Evolutionary conservation across 2,329 filamentous ascomycete species (phyloP).

Genomic region (Juglanconis oblonga): DNA sequence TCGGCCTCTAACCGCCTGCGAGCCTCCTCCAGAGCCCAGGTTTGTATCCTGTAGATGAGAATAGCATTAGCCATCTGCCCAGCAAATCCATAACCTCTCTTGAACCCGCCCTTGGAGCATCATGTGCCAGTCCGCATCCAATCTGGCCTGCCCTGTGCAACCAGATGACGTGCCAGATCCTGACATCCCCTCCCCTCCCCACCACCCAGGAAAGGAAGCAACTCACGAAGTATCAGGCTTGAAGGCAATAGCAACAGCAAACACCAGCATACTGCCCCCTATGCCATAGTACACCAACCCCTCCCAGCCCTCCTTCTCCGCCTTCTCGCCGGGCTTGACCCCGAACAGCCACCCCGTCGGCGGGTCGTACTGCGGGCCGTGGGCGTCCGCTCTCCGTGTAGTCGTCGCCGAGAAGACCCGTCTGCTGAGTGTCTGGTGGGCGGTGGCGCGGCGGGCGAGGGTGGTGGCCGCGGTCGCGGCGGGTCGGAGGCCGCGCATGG

Average conservation of each 20-base stretch:
- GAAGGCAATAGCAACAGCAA: slow-evolving; percentile 81
- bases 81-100: not conserved
- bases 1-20: slow-evolving; percentile 92
- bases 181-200: too few relatives aligned
- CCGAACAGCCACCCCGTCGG: slow-evolving; percentile 91
- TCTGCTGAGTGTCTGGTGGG: not conserved
- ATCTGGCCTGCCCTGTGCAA: not conserved
- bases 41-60: slow-evolving; percentile 75
- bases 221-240: slow-evolving; percentile 99
- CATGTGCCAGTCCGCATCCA: too few relatives aligned
- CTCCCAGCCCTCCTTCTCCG: slow-evolving; percentile 97
- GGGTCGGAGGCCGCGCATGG: slow-evolving; percentile 15
- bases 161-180: too few relatives aligned
- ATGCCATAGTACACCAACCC: slow-evolving; percentile 80
- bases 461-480: slow-evolving; percentile 9
- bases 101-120: too few relatives aligned
- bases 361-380: slow-evolving; percentile 82
- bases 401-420: slow-evolving; percentile 23
- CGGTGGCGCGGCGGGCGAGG: slow-evolving; percentile 3
- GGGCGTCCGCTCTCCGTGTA: slow-evolving; percentile 36
- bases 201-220: slow-evolving; percentile 5
- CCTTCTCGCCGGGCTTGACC: slow-evolving; percentile 91
- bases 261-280: slow-evolving; percentile 71
- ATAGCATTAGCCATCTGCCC: slow-evolving; percentile 23
- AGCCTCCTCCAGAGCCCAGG: slow-evolving; percentile 97